These are phyloP conservation scores for Stellera chamaejasme DNA, from an alignment of 345 rosid genomes.

Conservation along the genomic window DNA sequence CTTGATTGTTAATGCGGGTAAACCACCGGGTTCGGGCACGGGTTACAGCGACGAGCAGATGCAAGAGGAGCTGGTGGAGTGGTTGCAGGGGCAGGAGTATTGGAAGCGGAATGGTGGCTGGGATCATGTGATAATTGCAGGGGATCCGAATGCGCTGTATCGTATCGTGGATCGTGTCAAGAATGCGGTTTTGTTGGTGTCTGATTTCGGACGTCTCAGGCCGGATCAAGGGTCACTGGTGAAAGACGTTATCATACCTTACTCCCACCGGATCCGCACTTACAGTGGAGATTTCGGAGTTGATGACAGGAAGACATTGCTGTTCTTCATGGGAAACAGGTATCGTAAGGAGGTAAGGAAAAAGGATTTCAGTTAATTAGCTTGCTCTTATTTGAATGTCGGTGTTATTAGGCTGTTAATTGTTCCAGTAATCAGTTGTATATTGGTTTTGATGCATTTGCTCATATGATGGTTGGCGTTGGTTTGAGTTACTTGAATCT, in stretches of 20 bases:
- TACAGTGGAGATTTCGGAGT: conserved; percentile 64
- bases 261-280: conserved; percentile 70
- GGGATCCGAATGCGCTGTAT: conserved; percentile 86
- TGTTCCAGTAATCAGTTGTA: no score
- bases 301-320: conserved; percentile 49
- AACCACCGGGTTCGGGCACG: conserved; percentile 25
- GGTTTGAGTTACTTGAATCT: no score
- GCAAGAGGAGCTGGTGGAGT: conserved; percentile 73
- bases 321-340: conserved; percentile 98
- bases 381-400: no score
- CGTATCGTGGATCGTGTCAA: conserved; percentile 56
- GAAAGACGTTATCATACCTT: conserved; percentile 86
- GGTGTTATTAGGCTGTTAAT: no score
- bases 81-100: conserved; percentile 75
- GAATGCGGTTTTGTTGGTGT: conserved; percentile 54
- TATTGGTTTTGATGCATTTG: no score
- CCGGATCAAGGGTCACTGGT: conserved; percentile 84
- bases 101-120: conserved; percentile 73
- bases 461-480: no score
- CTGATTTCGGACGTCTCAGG: conserved; percentile 83
- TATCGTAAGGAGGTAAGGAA: conserved; percentile 74
- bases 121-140: conserved; percentile 79
- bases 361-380: no score
- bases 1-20: conserved; percentile 56
- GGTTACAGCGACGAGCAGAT: conserved; percentile 75